phyloP scores from a whole-genome alignment of 2,329 filamentous ascomycete species.

The Hypomyces perniciosus region DNA sequence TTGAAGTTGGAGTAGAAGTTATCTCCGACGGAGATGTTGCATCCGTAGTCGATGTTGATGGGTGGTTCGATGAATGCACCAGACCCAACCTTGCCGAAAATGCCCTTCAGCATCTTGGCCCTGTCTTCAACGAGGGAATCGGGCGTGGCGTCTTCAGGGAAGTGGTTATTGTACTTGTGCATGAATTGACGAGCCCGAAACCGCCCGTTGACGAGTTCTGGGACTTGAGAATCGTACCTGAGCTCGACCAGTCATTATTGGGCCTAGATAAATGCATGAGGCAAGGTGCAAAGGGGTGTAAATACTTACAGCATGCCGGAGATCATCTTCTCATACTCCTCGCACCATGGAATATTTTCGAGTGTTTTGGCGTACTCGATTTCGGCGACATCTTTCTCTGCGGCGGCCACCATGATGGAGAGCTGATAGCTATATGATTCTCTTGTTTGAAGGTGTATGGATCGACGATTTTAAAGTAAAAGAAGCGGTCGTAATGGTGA shows the following conservation, averaged over 20 bases:
- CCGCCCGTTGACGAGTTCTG: slow-evolving; percentile 44
- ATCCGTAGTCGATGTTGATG: slow-evolving; percentile 58
- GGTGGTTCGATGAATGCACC: slow-evolving; percentile 56
- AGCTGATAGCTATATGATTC: neutral
- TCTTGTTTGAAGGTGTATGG: neutral
- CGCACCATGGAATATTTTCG: slow-evolving; percentile 48
- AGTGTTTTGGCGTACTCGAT: slow-evolving; percentile 42
- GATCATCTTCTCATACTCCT: slow-evolving; percentile 60
- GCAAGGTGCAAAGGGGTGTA: neutral
- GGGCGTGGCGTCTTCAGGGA: slow-evolving; percentile 41
- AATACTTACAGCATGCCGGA: slow-evolving; percentile 51
- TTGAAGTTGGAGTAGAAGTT: slow-evolving; percentile 56
- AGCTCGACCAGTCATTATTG: neutral
- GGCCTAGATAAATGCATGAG: neutral
- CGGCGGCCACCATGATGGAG: slow-evolving; percentile 21
- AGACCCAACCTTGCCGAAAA: slow-evolving; percentile 45
- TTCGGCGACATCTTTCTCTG: slow-evolving; percentile 33
- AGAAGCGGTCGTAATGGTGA: neutral
- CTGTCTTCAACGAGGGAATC: slow-evolving; percentile 34
- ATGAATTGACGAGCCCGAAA: slow-evolving; percentile 49
- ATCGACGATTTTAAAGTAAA: too few relatives aligned
- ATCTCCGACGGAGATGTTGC: slow-evolving; percentile 56
- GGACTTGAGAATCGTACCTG: slow-evolving; percentile 46
- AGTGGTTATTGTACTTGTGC: slow-evolving; percentile 53
- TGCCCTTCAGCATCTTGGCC: slow-evolving; percentile 40